Evolutionary conservation across 139 green algal genomes (phyloP), one percentile per base, ranked within the genome.

Genomic region (Micractinium sp.): DNA sequence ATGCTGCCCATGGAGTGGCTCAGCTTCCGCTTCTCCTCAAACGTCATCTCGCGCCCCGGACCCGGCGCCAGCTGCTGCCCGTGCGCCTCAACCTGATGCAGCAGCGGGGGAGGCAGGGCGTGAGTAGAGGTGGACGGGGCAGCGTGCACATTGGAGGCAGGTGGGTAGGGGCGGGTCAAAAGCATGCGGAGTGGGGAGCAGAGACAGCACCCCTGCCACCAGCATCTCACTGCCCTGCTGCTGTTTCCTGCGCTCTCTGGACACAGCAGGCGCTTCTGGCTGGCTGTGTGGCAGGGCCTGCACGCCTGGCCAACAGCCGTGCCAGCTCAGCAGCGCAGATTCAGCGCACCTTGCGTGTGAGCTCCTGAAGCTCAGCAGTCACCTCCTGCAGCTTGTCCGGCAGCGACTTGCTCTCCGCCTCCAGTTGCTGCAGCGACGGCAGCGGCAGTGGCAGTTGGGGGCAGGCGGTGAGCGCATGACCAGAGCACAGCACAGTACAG

Each of bases 11-110:
- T 77, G 31, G 80, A 53, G 25, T 93, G 75, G 31, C 79, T 91
- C 18, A 96, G 91, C 77, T 90, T 87, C 36, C 94, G 92, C 89
- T 96, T 96, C 82, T 96, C 92, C 88, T 96, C 94, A 74, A 96
- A 96, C 5, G 85, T 94, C 93, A 96, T 95, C 61, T 93, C 91
- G 20, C 87, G 90, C 71, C 71, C 84, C 0, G 87, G 83, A 14
- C 85, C 86, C 16, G 78, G 66, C 63, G 78, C 88, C 53, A 78
- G 87, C 76, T 61, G 81, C 69, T 56, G 66, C 29, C 31, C 82
- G 25, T 82, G 80, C 47, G 90, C 74, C 89, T 67, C 81, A 23
- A 60, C 88, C 82, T 83, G 83, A 1, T 0, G 81, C 63, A 73
- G 69, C 63, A 73, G 20, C 2, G 69, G 29, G 15, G 69, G 27